phyloP scores from a whole-genome alignment of 352 stramenopile genomes.

The Phytophthora aleatoria region DNA sequence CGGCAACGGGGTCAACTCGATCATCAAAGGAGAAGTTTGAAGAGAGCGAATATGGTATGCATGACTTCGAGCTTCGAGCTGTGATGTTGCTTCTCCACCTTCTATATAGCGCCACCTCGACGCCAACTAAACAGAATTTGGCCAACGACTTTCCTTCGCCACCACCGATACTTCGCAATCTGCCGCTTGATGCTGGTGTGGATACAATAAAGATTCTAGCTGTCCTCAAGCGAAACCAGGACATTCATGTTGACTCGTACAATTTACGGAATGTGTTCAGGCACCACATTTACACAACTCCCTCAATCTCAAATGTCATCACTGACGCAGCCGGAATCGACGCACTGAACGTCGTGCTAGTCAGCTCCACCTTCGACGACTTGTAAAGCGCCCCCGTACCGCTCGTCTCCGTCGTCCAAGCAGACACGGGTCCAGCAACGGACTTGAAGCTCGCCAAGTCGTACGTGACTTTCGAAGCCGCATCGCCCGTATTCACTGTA shows the following conservation, averaged over 20 bases:
- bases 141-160: too few species aligned
- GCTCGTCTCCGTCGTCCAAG: constrained; percentile 60
- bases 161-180: too few species aligned
- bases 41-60: too few species aligned
- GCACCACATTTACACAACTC: constrained; percentile 3
- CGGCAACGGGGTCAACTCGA: background rate
- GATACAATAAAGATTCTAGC: too few species aligned
- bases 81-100: too few species aligned
- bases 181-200: too few species aligned
- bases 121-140: too few species aligned
- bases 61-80: too few species aligned
- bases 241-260: too few species aligned
- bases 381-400: constrained; percentile 36
- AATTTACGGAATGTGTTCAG: background rate
- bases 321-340: constrained; percentile 42
- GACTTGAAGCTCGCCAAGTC: constrained; percentile 9
- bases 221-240: too few species aligned
- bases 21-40: background rate
- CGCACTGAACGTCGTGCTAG: constrained; percentile 34
- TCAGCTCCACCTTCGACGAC: constrained; percentile 31
- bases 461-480: constrained; percentile 17
- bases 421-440: constrained; percentile 31
- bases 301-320: constrained; percentile 50
- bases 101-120: too few species aligned
- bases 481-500: background rate